Conservation (phyloP, 495 filamentous ascomycete genomes). For the Melanomma pulvis-pyrius region DNA sequence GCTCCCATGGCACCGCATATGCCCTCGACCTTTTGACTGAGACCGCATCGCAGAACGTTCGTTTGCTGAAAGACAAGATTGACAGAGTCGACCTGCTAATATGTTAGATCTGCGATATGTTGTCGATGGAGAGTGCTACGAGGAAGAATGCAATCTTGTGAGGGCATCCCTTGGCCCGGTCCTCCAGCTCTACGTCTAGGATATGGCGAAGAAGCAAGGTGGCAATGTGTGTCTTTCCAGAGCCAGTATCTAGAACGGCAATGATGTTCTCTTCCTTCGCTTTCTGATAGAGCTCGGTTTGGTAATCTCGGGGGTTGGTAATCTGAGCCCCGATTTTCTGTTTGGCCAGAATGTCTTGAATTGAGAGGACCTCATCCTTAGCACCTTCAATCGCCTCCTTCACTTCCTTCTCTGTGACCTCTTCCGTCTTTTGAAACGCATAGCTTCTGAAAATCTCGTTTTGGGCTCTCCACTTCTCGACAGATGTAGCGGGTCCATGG, state of each 20-base stretch:
- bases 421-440: slow-evolving; percentile 49
- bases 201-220: slow-evolving; percentile 80
- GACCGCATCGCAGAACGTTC: slow-evolving; percentile 78
- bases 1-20: slow-evolving; percentile 75
- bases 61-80: slow-evolving; percentile 90
- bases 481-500: slow-evolving; percentile 17
- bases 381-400: slow-evolving; percentile 35
- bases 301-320: slow-evolving; percentile 82
- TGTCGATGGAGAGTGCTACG: slow-evolving; percentile 46
- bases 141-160: slow-evolving; percentile 82
- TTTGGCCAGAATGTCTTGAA: slow-evolving; percentile 46
- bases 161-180: slow-evolving; percentile 61
- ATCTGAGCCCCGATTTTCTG: slow-evolving; percentile 58
- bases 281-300: slow-evolving; percentile 86
- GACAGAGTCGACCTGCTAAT: slow-evolving; percentile 74
- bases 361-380: slow-evolving; percentile 50
- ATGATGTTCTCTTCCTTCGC: slow-evolving; percentile 88
- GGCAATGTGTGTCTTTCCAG: slow-evolving; percentile 96
- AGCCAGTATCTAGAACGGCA: slow-evolving; percentile 94
- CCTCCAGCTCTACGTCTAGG: slow-evolving; percentile 75
- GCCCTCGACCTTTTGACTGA: slow-evolving; percentile 77
- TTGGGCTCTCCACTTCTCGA: slow-evolving; percentile 33
- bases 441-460: slow-evolving; percentile 44
- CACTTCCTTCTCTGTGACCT: slow-evolving; percentile 42
- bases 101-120: neutral